Conservation (phyloP, 306 rosid species). For the Castanopsis chinensis region DNA sequence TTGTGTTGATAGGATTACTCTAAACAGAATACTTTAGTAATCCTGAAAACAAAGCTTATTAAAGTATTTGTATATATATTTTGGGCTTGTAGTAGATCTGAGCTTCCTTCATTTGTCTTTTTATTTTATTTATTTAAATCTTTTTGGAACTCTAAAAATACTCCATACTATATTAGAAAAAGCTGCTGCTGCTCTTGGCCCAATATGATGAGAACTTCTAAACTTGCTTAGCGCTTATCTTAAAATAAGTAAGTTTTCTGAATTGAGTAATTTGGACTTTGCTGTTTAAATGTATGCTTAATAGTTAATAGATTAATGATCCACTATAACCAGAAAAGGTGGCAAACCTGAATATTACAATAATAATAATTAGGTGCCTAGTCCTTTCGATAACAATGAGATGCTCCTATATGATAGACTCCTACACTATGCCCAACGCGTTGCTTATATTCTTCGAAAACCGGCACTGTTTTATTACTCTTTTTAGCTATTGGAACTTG, state of each 20-base stretch:
- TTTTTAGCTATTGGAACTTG: too few species aligned
- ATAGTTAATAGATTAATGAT: neutral
- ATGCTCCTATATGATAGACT: neutral
- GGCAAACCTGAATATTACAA: neutral
- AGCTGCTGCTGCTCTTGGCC: neutral
- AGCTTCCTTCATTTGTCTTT: neutral
- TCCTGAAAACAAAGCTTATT: neutral
- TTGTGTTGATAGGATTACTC: too few species aligned
- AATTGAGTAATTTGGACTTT: constrained; percentile 8
- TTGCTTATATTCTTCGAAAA: too few species aligned
- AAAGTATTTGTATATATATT: neutral
- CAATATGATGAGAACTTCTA: constrained; percentile 1
- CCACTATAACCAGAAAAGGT: neutral
- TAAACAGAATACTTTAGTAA: neutral
- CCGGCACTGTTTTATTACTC: too few species aligned
- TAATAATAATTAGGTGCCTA: neutral
- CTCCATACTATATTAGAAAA: too few species aligned
- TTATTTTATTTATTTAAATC: too few species aligned
- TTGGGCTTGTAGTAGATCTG: neutral
- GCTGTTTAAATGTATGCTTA: neutral
- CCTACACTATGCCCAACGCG: too few species aligned
- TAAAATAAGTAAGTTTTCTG: neutral
- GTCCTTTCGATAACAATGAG: neutral
- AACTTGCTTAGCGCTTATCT: constrained; percentile 5
- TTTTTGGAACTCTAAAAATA: too few species aligned